phyloP scores from a whole-genome alignment of 768 basidiomycete species.

The Hortiboletus campestris region DNA sequence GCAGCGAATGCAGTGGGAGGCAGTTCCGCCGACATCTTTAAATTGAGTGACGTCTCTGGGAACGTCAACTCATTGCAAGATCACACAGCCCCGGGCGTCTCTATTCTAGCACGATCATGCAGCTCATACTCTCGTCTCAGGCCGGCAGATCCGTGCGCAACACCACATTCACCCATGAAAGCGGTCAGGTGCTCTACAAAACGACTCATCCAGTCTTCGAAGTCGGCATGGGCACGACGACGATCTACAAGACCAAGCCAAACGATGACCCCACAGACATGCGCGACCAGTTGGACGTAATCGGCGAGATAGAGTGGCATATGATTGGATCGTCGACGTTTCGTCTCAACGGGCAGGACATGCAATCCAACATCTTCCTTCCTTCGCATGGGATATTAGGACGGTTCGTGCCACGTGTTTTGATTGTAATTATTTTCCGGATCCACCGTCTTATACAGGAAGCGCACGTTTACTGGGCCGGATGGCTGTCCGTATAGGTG shows the following conservation, averaged over 20 bases:
- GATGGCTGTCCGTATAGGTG: conserved; percentile 37
- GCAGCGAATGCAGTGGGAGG: conserved; percentile 43
- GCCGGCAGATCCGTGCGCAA: conserved; percentile 18
- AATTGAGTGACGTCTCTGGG: background rate
- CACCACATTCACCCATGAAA: conserved; percentile 22
- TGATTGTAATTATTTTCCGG: background rate
- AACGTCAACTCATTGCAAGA: background rate
- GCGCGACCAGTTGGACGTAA: conserved; percentile 28
- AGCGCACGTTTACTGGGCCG: conserved; percentile 32
- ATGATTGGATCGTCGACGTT: conserved; percentile 29
- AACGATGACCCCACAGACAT: conserved; percentile 23
- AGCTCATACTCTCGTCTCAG: conserved; percentile 22
- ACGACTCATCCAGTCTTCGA: conserved; percentile 20
- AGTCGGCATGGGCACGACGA: conserved; percentile 19
- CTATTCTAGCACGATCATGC: conserved; percentile 10
- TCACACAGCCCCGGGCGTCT: no score
- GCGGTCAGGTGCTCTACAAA: conserved; percentile 31
- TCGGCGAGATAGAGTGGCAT: conserved; percentile 39
- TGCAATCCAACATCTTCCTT: conserved; percentile 26
- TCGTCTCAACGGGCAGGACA: conserved; percentile 26
- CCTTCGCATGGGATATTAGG: conserved; percentile 19
- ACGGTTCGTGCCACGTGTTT: conserved; percentile 16
- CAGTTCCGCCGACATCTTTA: conserved; percentile 15
- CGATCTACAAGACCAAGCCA: conserved; percentile 23
- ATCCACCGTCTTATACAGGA: conserved; percentile 6